Base-by-base conservation (phyloP, 371 early-diverging fungal species). In the Syncephalastrum contaminatum region DNA sequence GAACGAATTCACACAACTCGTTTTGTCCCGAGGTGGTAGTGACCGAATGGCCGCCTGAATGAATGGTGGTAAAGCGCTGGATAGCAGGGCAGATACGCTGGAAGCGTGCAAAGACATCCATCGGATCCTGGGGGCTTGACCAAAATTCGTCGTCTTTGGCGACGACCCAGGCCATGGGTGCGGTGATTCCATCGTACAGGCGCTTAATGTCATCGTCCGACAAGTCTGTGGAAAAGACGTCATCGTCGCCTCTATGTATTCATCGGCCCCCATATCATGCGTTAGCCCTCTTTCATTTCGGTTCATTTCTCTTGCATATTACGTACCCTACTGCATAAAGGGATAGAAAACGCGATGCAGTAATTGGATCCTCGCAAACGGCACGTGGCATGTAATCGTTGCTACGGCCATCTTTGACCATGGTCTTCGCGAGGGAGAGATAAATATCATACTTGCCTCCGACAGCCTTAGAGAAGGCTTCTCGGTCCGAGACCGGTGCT, bases 141-240 rank as follows among this genome's bases (percentile, higher is more conserved):
- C 73, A 68, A 21, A 59, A 81, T 46, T 81, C 83, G 53, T 83
- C 83, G 6, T 70, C 65, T 20, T 66, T 76, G 18, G 70, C 64
- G 60, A 76, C 70, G 7, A 77, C 62, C 67, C 69, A 63, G 6
- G 73, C 58, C 43, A 76, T 57, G 1, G 83, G 83, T 7, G 60
- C 44, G 8, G 60, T 54, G 19, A 83, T 58, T 19, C 64, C 67
- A 36, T 64, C 22, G 44, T 68, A 83, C 4, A 81, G 58, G 14
- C 43, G 47, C 25, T 51, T 56, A 45, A 83, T 63, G 20, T 49
- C 64, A 13, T 70, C 64, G 15, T 67, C 59, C 14, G 80, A 54
- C 5, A 80, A 69, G 58, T 83, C 83, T 7, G 80, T 72, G 2
- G 81, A 81, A 51, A 83, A 83, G 40, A 83, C 72, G 54, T 83